Evolutionary conservation across 148 eudicot genomes (phyloP), one percentile per base, ranked within the genome.

Genomic region (Cornus florida): DNA sequence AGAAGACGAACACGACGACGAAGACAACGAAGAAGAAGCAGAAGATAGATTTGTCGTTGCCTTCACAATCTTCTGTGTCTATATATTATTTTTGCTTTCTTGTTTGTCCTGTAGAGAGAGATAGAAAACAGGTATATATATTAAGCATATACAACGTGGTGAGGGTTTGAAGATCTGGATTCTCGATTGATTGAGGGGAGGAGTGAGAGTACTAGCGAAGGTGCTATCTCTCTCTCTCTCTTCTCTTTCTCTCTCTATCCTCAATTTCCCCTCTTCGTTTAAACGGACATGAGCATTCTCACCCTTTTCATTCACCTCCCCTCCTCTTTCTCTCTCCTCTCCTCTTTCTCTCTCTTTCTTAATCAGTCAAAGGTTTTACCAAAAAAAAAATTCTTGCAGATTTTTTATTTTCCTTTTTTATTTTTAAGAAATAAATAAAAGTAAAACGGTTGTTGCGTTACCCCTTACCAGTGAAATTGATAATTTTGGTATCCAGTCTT

Each of bases 31-130:
- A 62, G 66, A 20, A 19, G 23, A 62, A 62, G 66, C 20, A n/a
- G 66, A 16, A 2, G 28, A 28, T 57, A 7, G 6, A 7, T 62
- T 62, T 62, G 66, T 12, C 17, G 59, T 62, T 19, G 66, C 9
- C 19, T 57, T 57, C 20, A 11, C 17, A 20, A 4, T 6, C 19
- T 7, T 62, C 24, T 3, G 0, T 62, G 23, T 64, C 53, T 20
- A 7, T 62, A 12, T 57, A 43, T n/a, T 35, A 35, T 43, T 22
- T 8, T 38, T 16, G 20, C 22, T 23, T 22, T 71, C 73, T 41
- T 16, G 14, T 67, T 65, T 65, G 78, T 65, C 70, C 20, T 20
- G 57, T 71, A 71, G 73, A 70, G 72, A 19, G 66, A 12, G 57
- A 28, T 28, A 28, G 28, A 16, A 16, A 12, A 53, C 22, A 62